Evolutionary conservation across 163 green algal genomes (phyloP).

Genomic region (Trebouxiophyceae sp.): DNA sequence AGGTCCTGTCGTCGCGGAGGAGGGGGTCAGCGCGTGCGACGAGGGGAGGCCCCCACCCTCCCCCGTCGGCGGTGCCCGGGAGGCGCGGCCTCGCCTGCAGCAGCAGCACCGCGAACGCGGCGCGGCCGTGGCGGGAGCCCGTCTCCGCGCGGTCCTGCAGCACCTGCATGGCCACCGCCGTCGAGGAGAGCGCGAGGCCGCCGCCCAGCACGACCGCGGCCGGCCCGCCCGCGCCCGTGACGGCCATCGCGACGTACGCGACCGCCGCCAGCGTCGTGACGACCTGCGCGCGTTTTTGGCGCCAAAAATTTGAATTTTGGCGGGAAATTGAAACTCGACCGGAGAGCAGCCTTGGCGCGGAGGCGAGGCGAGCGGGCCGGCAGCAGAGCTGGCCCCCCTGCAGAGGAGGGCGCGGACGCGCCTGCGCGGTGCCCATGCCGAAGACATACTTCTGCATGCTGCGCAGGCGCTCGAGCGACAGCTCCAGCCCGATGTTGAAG

Average conservation of each 20-base stretch:
- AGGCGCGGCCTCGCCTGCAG: slow-evolving; percentile 57
- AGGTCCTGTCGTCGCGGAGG: no score
- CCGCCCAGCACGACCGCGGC: slow-evolving; percentile 87
- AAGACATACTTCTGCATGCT: slow-evolving; percentile 98
- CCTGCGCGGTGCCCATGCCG: slow-evolving; percentile 88
- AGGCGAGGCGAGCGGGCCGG: no score
- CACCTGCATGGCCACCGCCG: slow-evolving; percentile 95
- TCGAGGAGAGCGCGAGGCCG: slow-evolving; percentile 92
- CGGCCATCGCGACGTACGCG: slow-evolving; percentile 51
- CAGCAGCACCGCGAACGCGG: slow-evolving; percentile 95
- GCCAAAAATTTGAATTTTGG: not conserved
- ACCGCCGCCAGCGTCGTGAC: slow-evolving; percentile 60
- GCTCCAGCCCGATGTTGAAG: slow-evolving; percentile 99
- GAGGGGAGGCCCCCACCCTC: no score
- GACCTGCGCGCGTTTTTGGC: slow-evolving; percentile 34
- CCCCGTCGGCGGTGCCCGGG: no score
- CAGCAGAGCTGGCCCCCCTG: no score
- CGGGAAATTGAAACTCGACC: no score
- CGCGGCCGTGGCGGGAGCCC: slow-evolving; percentile 80
- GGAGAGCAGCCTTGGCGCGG: no score
- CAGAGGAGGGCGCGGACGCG: no score
- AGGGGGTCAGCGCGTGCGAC: no score
- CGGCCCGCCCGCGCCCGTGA: slow-evolving; percentile 53
- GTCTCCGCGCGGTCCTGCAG: slow-evolving; percentile 91
- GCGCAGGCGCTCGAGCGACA: slow-evolving; percentile 86